A percentile compares a stretch with the other conserved stretches of the same genome.
Conservation (phyloP, 139 green algal genomes). For the Parachlorella kessleri region DNA sequence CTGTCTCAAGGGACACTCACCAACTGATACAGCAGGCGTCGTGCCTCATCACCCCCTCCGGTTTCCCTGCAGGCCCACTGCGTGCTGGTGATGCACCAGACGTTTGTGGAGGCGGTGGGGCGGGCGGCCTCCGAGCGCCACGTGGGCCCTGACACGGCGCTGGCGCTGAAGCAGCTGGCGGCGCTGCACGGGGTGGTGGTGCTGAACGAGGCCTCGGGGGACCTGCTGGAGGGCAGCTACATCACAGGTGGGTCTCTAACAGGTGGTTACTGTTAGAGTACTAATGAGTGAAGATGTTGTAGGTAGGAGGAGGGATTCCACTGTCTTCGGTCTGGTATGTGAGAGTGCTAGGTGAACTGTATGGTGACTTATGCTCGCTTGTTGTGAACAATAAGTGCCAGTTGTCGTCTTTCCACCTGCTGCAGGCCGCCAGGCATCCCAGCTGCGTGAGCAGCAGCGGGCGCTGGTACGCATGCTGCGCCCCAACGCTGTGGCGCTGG, state of each 20-base stretch:
- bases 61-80: constrained; percentile 51
- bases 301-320: no score
- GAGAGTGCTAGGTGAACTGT: no score
- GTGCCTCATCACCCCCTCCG: neutral
- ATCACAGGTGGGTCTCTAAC: constrained; percentile 27
- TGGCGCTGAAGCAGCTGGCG: constrained; percentile 64
- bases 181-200: constrained; percentile 64
- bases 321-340: no score
- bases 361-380: no score
- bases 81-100: constrained; percentile 60
- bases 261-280: no score
- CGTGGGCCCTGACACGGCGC: constrained; percentile 22
- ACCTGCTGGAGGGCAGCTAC: constrained; percentile 78
- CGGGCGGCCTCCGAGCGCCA: neutral
- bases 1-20: no score
- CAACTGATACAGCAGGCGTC: no score
- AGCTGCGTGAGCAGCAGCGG: constrained; percentile 52
- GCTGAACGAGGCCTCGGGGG: constrained; percentile 52
- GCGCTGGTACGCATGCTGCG: constrained; percentile 69
- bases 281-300: no score
- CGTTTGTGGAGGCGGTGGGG: constrained; percentile 49
- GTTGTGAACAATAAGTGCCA: neutral
- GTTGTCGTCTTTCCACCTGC: neutral
- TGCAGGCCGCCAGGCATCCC: constrained; percentile 56
- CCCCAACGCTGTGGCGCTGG: constrained; percentile 82